Evolutionary conservation across 202 grass and related monocot species (phyloP).

Genomic region (Zizania palustris): DNA sequence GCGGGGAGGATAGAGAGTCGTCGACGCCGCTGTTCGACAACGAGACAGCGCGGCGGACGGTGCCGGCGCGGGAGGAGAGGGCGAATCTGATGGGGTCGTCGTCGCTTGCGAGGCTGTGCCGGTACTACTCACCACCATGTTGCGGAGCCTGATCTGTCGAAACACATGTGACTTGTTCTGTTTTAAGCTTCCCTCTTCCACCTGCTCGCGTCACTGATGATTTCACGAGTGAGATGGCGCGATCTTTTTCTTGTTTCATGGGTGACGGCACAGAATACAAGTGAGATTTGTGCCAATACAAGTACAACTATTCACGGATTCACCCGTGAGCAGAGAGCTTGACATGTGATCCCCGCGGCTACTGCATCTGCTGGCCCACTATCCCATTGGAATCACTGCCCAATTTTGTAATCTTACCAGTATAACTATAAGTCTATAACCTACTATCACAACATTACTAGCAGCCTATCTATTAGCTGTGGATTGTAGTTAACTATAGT

Average conservation of each 20-base stretch:
- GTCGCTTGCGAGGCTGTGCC: conserved; percentile 51
- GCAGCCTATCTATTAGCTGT: conserved; percentile 2
- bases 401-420: too few relatives aligned
- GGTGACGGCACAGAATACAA: too few relatives aligned
- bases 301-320: conserved; percentile 1
- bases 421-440: neutral
- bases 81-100: conserved; percentile 25
- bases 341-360: conserved; percentile 18
- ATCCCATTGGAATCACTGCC: neutral
- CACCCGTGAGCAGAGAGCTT: conserved; percentile 24
- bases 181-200: neutral
- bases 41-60: conserved; percentile 32
- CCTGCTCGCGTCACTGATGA: neutral
- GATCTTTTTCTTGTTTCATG: too few relatives aligned
- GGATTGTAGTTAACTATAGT: too few relatives aligned
- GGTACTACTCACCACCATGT: conserved; percentile 66
- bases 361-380: neutral
- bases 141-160: conserved; percentile 33
- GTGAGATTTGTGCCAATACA: too few relatives aligned
- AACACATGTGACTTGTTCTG: neutral
- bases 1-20: neutral
- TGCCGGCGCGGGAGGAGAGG: conserved; percentile 7
- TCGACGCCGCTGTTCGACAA: conserved; percentile 52
- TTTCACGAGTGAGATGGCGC: too few relatives aligned
- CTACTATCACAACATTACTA: neutral